Conservation (phyloP, 768 basidiomycete genomes). For the Inosperma sp. region DNA sequence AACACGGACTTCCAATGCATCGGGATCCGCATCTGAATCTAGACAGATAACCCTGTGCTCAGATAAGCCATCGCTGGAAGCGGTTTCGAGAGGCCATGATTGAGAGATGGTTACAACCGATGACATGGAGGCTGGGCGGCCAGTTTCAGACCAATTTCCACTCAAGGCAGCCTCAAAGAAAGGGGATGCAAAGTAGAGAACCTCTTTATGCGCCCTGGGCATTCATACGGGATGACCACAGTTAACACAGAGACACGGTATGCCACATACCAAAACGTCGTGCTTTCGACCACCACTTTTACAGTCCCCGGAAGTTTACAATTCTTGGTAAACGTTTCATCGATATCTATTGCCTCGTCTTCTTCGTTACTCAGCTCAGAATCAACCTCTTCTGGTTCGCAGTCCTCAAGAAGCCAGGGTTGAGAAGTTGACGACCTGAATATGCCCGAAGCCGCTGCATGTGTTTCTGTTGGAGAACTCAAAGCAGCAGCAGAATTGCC, state of each 20-base stretch:
- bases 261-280: conserved; percentile 78
- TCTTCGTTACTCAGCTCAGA: conserved; percentile 67
- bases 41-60: conserved; percentile 25
- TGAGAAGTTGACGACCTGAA: conserved; percentile 79
- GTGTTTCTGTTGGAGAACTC: conserved; percentile 83
- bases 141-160: conserved; percentile 90
- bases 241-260: not conserved
- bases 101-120: conserved; percentile 84
- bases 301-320: conserved; percentile 77
- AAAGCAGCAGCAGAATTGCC: conserved; percentile 76
- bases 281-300: conserved; percentile 84
- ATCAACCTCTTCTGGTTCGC: conserved; percentile 63
- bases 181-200: conserved; percentile 88
- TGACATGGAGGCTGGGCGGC: conserved; percentile 71
- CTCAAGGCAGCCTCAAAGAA: conserved; percentile 91
- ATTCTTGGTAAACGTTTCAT: conserved; percentile 70
- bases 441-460: conserved; percentile 80
- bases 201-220: conserved; percentile 83
- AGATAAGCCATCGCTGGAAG: conserved; percentile 30
- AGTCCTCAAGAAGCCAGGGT: conserved; percentile 75
- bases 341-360: conserved; percentile 71
- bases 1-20: conserved; percentile 43
- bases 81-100: conserved; percentile 49
- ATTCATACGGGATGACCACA: conserved; percentile 5
- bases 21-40: conserved; percentile 40